Conservation (phyloP, 2,329 filamentous ascomycete genomes). For the Cercospora citrullina region DNA sequence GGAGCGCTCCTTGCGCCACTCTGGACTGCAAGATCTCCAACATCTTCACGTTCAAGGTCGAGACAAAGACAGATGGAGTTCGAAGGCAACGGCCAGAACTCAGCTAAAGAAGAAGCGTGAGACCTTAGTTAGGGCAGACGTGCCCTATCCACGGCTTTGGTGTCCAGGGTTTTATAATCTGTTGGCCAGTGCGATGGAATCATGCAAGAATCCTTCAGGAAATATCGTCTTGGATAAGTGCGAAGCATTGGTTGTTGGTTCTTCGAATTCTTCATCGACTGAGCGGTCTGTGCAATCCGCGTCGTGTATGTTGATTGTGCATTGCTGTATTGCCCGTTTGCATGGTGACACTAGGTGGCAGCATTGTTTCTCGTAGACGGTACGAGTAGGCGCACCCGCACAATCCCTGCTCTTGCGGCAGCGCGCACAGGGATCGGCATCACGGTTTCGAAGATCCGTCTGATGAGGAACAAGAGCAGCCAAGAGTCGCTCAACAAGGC, state of each 20-base stretch:
- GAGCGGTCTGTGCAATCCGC: neutral
- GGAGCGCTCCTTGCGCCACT: slow-evolving; percentile 1
- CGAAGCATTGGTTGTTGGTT: neutral
- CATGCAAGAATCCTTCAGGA: neutral
- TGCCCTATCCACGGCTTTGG: neutral
- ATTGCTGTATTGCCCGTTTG: neutral
- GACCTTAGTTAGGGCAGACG: neutral
- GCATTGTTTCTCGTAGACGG: neutral
- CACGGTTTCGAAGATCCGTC: neutral
- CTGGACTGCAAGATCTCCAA: slow-evolving; percentile 3
- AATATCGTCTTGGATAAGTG: neutral
- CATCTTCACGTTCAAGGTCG: slow-evolving; percentile 4
- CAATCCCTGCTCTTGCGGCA: neutral
- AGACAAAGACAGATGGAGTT: neutral
- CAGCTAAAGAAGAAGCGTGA: neutral
- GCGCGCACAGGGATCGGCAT: neutral
- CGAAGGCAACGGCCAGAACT: neutral
- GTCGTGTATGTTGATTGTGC: neutral
- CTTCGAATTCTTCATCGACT: neutral
- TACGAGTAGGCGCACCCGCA: neutral
- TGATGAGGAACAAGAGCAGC: neutral
- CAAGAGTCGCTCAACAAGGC: neutral
- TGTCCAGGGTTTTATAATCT: neutral
- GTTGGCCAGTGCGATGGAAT: neutral
- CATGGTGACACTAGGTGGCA: neutral